Conservation (phyloP, 805 yeast genomes). For the Cyberlindnera subsufficiens region DNA sequence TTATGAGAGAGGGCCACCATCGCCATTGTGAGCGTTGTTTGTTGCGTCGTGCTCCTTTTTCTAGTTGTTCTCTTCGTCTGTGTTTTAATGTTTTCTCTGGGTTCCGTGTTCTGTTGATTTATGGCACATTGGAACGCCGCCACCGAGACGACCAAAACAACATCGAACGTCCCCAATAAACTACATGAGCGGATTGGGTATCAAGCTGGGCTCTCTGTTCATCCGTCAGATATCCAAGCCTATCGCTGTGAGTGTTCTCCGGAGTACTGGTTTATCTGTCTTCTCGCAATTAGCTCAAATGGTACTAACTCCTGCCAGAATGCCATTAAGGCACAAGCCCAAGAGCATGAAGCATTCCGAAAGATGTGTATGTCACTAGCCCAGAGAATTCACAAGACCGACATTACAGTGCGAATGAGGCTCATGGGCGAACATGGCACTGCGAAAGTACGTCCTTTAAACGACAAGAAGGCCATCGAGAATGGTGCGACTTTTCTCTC, state of each 20-base stretch:
- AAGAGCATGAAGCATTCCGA: constrained; percentile 61
- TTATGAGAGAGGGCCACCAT: background rate
- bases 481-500: constrained; percentile 76
- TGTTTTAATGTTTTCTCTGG: no score
- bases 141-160: no score
- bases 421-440: constrained; percentile 29
- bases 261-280: no score
- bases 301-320: constrained; percentile 26
- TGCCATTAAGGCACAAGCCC: constrained; percentile 66
- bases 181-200: constrained; percentile 68
- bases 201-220: constrained; percentile 65
- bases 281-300: no score
- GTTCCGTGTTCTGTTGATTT: no score
- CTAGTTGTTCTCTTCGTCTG: no score
- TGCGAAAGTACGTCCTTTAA: constrained; percentile 64
- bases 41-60: no score
- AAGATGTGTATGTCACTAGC: constrained; percentile 62
- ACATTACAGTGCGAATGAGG: constrained; percentile 53
- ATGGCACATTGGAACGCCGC: no score
- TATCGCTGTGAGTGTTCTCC: constrained; percentile 36
- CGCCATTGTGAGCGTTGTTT: no score
- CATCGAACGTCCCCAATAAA: background rate
- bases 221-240: constrained; percentile 78
- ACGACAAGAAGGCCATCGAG: constrained; percentile 77
- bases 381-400: constrained; percentile 63